A percentile compares a stretch with the other conserved stretches of the same genome.
phyloP scores from a whole-genome alignment of 441 rosid genomes.

The Rhodomyrtus psidioides region DNA sequence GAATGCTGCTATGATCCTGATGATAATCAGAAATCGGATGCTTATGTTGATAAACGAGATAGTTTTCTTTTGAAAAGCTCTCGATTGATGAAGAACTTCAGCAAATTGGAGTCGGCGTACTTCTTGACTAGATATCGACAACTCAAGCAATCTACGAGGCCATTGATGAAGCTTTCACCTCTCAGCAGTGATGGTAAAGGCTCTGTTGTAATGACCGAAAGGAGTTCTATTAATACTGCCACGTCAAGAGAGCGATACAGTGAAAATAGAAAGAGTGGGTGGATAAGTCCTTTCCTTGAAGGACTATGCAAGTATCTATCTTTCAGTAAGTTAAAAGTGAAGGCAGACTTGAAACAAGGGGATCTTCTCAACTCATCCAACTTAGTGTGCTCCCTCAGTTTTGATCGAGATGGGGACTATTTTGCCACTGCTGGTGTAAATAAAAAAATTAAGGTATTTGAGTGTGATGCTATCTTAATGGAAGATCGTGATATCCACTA shows the following conservation, averaged over 20 bases:
- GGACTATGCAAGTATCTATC: slow-evolving; percentile 89
- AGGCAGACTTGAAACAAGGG: slow-evolving; percentile 88
- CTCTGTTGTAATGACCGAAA: slow-evolving; percentile 61
- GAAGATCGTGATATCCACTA: slow-evolving; percentile 76
- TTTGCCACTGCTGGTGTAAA: slow-evolving; percentile 94
- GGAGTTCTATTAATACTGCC: slow-evolving; percentile 63
- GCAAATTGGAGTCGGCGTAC: slow-evolving; percentile 84
- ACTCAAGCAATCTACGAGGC: slow-evolving; percentile 39
- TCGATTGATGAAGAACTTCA: slow-evolving; percentile 79
- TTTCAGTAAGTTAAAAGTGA: slow-evolving; percentile 71
- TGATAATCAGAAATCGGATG: slow-evolving; percentile 25
- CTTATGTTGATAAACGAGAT: slow-evolving; percentile 33
- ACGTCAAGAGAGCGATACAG: slow-evolving; percentile 36
- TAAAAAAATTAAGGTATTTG: slow-evolving; percentile 92
- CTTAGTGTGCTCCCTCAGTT: slow-evolving; percentile 87
- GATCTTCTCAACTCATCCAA: slow-evolving; percentile 83
- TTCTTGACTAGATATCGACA: slow-evolving; percentile 71
- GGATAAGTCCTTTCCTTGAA: slow-evolving; percentile 95
- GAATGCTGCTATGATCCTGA: slow-evolving; percentile 41
- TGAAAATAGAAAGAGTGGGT: slow-evolving; percentile 48
- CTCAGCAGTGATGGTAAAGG: slow-evolving; percentile 70
- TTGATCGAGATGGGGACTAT: slow-evolving; percentile 88
- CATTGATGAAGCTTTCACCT: slow-evolving; percentile 39
- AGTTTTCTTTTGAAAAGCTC: slow-evolving; percentile 55
- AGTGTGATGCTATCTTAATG: slow-evolving; percentile 56